Base-by-base conservation (phyloP, 1,284 basidiomycete genomes). In the Sanguinoderma infundibulare region DNA sequence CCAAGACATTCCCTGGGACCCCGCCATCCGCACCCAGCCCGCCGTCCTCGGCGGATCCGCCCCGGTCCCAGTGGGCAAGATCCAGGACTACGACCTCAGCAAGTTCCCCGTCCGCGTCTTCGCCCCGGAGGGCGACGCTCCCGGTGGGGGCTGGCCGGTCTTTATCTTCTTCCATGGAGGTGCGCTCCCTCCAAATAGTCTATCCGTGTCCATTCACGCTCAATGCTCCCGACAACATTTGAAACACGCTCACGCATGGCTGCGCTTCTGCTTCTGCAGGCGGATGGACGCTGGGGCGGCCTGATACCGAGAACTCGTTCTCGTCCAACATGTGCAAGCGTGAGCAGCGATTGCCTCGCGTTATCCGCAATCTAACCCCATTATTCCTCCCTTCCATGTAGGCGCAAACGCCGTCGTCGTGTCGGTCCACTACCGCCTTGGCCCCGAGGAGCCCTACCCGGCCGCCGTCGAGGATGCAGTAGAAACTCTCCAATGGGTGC, bases 391-490 rank as follows among this genome's bases (percentile, higher is more conserved):
- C 35, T 20, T 32, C 53, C 46, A 17, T 28, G 8, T 58, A 87
- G 85, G 75, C 59, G 83, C 83, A 1, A 78, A 79, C 58, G 84
- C 81, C 50, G 77, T 86, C 0, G 85, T 89, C 2, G 76, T 90
- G 8, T 85, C 86, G 5, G 87, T 92, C 22, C 86, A 89, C 66
- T 92, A 93, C 71, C 84, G 90, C 5, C 81, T 93, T 8, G 90
- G 87, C 0, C 92, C 92, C 0, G 91, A 94, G 68, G 65, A 89
- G 55, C 83, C 83, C 5, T 93, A 90, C 68, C 92, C 92, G 1
- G 84, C 87, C 1, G 90, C 90, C 0, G 84, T 91, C 0, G 84
- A 91, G 44, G 92, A 94, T 68, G 85, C 89, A 0, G 76, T 90
- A 39, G 87, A 89, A 44, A 78, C 88, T 2, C 76, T 93, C 5